Conservation (phyloP, 2,329 filamentous ascomycete genomes). For the Aspergillus sp. region DNA sequence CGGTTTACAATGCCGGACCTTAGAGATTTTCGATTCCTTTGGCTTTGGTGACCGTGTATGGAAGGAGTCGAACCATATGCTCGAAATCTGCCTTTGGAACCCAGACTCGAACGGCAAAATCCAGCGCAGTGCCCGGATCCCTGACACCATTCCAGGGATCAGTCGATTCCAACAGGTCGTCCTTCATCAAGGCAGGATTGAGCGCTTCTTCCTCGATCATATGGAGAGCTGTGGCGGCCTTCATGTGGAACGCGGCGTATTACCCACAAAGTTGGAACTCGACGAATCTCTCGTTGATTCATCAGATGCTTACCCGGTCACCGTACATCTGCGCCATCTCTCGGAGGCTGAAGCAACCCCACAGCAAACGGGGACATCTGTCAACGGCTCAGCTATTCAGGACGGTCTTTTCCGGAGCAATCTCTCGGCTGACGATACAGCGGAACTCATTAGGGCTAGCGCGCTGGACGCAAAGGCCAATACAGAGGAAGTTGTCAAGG, state of each 20-base stretch:
- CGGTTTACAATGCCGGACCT: slow-evolving; percentile 15
- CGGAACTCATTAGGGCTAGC: too few species aligned
- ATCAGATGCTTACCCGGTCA: slow-evolving; percentile 59
- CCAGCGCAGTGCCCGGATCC: slow-evolving; percentile 59
- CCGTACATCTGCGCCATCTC: slow-evolving; percentile 58
- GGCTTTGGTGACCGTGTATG: slow-evolving; percentile 63
- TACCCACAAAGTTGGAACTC: slow-evolving; percentile 57
- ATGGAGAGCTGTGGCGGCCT: slow-evolving; percentile 57
- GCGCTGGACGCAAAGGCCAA: slow-evolving; percentile 5
- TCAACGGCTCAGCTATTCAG: slow-evolving; percentile 29
- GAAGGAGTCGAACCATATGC: slow-evolving; percentile 65
- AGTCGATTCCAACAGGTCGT: slow-evolving; percentile 66
- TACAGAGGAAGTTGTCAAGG: slow-evolving; percentile 44
- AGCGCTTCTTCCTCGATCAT: slow-evolving; percentile 65
- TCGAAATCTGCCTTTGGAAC: slow-evolving; percentile 64
- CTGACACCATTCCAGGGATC: slow-evolving; percentile 62
- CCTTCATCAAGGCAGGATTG: slow-evolving; percentile 70
- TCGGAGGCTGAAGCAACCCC: slow-evolving; percentile 57
- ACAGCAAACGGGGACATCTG: slow-evolving; percentile 3
- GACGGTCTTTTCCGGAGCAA: slow-evolving; percentile 65
- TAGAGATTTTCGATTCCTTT: slow-evolving; percentile 66
- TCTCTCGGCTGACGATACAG: slow-evolving; percentile 27
- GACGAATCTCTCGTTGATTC: slow-evolving; percentile 52
- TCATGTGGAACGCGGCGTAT: slow-evolving; percentile 58
- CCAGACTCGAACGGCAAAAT: slow-evolving; percentile 61